Evolutionary conservation across 2,329 filamentous ascomycete species (phyloP), one percentile per base, ranked within the genome.

Genomic region (Fusarium nisikadoi): DNA sequence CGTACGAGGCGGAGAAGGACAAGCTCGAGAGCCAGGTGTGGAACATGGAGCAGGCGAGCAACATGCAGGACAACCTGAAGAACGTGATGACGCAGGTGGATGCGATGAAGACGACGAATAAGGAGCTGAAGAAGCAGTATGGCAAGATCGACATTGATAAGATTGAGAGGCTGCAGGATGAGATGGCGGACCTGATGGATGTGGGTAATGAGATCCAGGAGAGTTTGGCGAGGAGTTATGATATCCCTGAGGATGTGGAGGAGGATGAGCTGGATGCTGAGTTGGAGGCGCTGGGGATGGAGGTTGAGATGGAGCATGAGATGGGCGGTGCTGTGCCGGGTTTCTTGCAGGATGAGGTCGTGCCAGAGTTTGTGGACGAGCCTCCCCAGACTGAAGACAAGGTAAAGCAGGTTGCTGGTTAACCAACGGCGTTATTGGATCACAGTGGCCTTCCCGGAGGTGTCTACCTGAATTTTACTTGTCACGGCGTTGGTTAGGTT

Each of bases 11-110:
- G 7, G 94, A 98, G 83, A 94, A 95, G 73, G 94, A 98, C 78
- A 95, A 98, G 84, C 90, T 98, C 59, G 93, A 97, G 83, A 89
- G 92, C 73, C 96, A 99, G 84, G 94, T 94, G 27, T 98, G 95
- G 95, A 98, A 98, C 84, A 98, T 99, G 95, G 95, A 98, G 84
- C 95, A 98, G 84, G 95, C 95, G 6, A 93, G 93, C 80, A 97
- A 95, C 88, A 98, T 98, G 95, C 94, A 97, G 85, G 95, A 98
- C 84, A 98, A 98, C 80, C 89, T 99, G 58, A 96, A 97, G 82
- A 98, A 98, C 82, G 95, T 96, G 71, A 98, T 98, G 95, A 97
- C 94, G 23, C 98, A 96, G 33, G 95, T 98, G 47, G 95, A 98
- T 81, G 95, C 95, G 16, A 95, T 99, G 90, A 97, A 98, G 88